Evolutionary conservation across 1,139 yeast genomes (phyloP), one percentile per base, ranked within the genome.

Genomic region (Zygosaccharomyces sapae): DNA sequence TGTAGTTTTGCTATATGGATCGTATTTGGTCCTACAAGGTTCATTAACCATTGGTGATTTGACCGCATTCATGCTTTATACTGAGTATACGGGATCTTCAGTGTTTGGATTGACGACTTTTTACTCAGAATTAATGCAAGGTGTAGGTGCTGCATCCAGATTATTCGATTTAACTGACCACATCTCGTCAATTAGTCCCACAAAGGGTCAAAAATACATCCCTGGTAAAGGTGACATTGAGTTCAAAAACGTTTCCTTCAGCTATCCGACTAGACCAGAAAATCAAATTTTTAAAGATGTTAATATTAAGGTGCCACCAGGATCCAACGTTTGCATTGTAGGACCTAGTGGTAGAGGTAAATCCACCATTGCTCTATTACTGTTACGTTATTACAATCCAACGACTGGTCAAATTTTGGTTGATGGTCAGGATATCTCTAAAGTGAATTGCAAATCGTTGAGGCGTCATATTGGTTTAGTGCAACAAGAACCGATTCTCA

Each of bases 341-440:
- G 98, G 97, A 0, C 97, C 97, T 3, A 86, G 96, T 3, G 97
- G 98, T 13, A 81, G 94, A 53, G 98, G 97, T 29, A 92, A 92
- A 67, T 87, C 96, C 1, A 90, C 97, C 0, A 82, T 92, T 33
- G 81, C 95, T 1, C 86, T 92, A 27, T 69, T 92, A 47, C 65
- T 92, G 47, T 69, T 89, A 50, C 71, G 96, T 45, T 88, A 86
- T 64, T 92, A 92, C 63, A 89, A 87, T 58, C 95, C 96, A 3
- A 61, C 70, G 0, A 58, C 68, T 0, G 97, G 97, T 5, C 59
- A 67, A 33, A 81, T 90, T 39, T 61, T 74, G 16, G 75, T 90
- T 33, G 94, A 89, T 58, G 83, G 81, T 13, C 79, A 83, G 55
- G 79, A 86, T 55, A 79, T 92, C 41, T 70, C 77, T 6, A 75